A percentile compares a stretch with the other conserved stretches of the same genome.
phyloP scores from a whole-genome alignment of 345 rosid genomes.

The Fremontodendron californicum region DNA sequence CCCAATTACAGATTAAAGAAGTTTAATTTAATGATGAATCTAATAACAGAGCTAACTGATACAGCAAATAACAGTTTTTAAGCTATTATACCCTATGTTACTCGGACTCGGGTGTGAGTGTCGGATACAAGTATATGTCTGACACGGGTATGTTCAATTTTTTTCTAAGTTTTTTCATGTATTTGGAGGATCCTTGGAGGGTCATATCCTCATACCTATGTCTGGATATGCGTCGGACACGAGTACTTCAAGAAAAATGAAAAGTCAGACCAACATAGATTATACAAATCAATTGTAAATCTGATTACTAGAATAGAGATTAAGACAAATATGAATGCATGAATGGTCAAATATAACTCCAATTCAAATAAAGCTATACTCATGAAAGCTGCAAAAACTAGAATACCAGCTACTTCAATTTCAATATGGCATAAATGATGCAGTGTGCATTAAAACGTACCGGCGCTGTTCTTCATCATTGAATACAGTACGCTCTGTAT shows the following conservation, averaged over 20 bases:
- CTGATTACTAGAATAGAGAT: background rate
- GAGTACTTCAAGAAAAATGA: too few species aligned
- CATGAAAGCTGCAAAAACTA: background rate
- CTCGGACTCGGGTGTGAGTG: too few species aligned
- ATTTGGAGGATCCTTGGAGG: too few species aligned
- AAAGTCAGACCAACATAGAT: too few species aligned
- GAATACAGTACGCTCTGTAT: slow-evolving; percentile 73
- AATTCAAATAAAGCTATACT: background rate
- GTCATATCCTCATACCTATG: too few species aligned
- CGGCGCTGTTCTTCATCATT: slow-evolving; percentile 94
- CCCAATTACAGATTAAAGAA: background rate
- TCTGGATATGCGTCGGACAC: too few species aligned
- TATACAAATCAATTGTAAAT: background rate
- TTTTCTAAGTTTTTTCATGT: too few species aligned
- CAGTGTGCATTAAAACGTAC: slow-evolving; percentile 33
- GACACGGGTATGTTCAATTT: too few species aligned
- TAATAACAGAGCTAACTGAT: background rate
- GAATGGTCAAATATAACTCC: background rate
- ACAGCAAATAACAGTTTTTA: background rate
- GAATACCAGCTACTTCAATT: background rate
- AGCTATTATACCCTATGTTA: background rate
- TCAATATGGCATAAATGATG: background rate
- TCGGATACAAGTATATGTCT: too few species aligned
- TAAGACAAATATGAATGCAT: background rate
- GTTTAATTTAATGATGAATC: background rate